Percentiles rank a stretch among this genome's conserved stretches.
These are phyloP conservation scores for Chloranthus sessilifolius DNA, from an alignment of 164 flowering plant species.

Conservation along the genomic window DNA sequence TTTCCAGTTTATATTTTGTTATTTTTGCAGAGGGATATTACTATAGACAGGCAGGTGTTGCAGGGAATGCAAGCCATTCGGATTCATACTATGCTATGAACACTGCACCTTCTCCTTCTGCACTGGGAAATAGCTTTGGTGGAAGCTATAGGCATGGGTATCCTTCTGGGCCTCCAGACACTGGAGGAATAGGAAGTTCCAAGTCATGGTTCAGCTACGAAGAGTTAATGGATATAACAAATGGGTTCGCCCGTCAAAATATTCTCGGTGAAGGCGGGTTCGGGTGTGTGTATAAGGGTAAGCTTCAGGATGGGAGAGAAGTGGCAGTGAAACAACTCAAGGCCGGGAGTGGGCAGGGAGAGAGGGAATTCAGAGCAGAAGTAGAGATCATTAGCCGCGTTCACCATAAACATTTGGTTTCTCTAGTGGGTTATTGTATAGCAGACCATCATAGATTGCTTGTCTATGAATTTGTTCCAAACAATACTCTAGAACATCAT, in stretches of 20 bases:
- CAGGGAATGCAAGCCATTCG: conserved; percentile 18
- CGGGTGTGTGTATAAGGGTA: conserved; percentile 55
- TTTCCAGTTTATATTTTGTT: conserved; percentile 6
- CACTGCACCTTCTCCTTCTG: background rate
- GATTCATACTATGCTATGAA: background rate
- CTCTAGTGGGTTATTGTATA: conserved; percentile 59
- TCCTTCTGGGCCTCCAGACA: conserved; percentile 16
- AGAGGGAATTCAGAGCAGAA: conserved; percentile 60
- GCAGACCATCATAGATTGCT: conserved; percentile 49
- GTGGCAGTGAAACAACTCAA: conserved; percentile 66
- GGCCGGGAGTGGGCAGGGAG: conserved; percentile 63
- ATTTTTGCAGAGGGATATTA: conserved; percentile 27
- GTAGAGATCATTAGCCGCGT: conserved; percentile 67
- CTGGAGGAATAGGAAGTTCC: conserved; percentile 17
- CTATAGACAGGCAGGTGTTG: conserved; percentile 9
- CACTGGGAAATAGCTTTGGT: conserved; percentile 24
- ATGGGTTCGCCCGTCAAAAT: conserved; percentile 41
- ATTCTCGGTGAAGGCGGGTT: conserved; percentile 62
- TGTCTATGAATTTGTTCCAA: conserved; percentile 57
- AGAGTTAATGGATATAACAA: conserved; percentile 46
- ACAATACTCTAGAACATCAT: conserved; percentile 53
- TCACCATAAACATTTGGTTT: conserved; percentile 68
- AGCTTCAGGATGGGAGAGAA: conserved; percentile 36
- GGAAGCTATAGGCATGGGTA: conserved; percentile 27
- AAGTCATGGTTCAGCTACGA: conserved; percentile 40